These are phyloP conservation scores for Hypomontagnella monticulosa DNA, from an alignment of 495 filamentous ascomycete genomes.

Conservation along the genomic window DNA sequence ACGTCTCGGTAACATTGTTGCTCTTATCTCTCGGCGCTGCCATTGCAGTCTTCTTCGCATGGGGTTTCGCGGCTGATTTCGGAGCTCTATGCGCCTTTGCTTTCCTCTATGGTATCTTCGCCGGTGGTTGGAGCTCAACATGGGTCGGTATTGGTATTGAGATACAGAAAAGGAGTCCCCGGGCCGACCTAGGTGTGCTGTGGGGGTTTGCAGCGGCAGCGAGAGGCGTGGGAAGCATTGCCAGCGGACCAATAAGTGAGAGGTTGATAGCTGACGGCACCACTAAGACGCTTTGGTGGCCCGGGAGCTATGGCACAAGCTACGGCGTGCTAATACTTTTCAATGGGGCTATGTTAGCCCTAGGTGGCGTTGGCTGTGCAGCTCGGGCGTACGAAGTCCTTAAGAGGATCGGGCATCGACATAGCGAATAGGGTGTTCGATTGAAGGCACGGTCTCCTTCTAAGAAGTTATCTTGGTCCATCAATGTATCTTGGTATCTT, in stretches of 20 bases:
- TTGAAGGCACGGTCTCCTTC: not conserved
- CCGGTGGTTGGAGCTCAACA: constrained; percentile 57
- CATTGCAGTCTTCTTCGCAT: constrained; percentile 70
- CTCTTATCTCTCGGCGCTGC: constrained; percentile 66
- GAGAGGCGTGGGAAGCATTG: constrained; percentile 72
- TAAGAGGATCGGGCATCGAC: constrained; percentile 29
- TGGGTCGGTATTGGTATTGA: constrained; percentile 69
- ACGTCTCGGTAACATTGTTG: constrained; percentile 68
- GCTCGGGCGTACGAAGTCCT: constrained; percentile 21
- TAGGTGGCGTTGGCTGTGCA: constrained; percentile 28
- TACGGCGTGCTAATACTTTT: constrained; percentile 64
- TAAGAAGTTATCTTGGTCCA: too few relatives aligned
- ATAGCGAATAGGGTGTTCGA: constrained; percentile 14
- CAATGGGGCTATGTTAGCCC: constrained; percentile 54
- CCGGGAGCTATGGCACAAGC: constrained; percentile 54
- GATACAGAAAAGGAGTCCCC: constrained; percentile 59
- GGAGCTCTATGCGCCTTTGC: constrained; percentile 71
- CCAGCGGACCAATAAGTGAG: constrained; percentile 69
- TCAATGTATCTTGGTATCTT: too few relatives aligned
- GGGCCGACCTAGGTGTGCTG: constrained; percentile 57
- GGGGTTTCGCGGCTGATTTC: constrained; percentile 68
- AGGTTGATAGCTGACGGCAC: constrained; percentile 55
- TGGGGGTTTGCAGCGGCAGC: constrained; percentile 72
- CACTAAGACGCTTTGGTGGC: constrained; percentile 20
- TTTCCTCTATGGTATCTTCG: constrained; percentile 73